A percentile compares a stretch with the other conserved stretches of the same genome.
Conservation (phyloP, 495 filamentous ascomycete species). For the Chaetomidium leptoderma region DNA sequence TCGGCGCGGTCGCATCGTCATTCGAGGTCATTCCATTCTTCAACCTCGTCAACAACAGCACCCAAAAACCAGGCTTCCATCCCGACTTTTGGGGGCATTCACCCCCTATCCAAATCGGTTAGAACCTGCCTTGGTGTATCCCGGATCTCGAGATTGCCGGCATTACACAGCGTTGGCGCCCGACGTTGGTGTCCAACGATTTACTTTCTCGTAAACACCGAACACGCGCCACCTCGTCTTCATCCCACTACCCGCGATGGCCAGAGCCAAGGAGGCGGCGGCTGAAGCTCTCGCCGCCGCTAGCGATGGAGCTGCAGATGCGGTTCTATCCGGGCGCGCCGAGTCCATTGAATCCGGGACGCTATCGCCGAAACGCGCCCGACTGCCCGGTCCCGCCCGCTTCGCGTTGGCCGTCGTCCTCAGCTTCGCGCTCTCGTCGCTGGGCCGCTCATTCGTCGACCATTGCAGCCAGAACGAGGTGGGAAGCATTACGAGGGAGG, state of each 20-base stretch:
- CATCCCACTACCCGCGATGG: slow-evolving; percentile 8
- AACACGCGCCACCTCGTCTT: not conserved
- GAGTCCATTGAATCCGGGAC: not conserved
- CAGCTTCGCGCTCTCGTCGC: slow-evolving; percentile 56
- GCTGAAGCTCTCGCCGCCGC: slow-evolving; percentile 17
- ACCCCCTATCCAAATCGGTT: not conserved
- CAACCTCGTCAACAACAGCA: not conserved
- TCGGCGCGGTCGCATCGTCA: not conserved
- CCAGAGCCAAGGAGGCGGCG: slow-evolving; percentile 17
- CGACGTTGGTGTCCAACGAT: not conserved
- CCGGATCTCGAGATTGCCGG: not conserved
- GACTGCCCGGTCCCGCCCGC: slow-evolving; percentile 50
- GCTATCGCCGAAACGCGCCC: slow-evolving; percentile 18
- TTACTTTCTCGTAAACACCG: not conserved
- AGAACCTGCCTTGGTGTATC: not conserved
- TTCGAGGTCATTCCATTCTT: not conserved
- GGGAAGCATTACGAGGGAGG: slow-evolving; percentile 54
- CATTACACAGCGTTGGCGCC: not conserved
- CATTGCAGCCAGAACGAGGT: slow-evolving; percentile 53
- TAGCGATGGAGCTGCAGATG: slow-evolving; percentile 10
- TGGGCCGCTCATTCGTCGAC: slow-evolving; percentile 53
- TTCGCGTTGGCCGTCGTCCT: slow-evolving; percentile 61
- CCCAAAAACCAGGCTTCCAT: not conserved
- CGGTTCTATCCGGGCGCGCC: slow-evolving; percentile 2
- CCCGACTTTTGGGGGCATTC: not conserved